Evolutionary conservation across 805 yeast species (phyloP).

Genomic region (Nakazawaea wyomingensis): DNA sequence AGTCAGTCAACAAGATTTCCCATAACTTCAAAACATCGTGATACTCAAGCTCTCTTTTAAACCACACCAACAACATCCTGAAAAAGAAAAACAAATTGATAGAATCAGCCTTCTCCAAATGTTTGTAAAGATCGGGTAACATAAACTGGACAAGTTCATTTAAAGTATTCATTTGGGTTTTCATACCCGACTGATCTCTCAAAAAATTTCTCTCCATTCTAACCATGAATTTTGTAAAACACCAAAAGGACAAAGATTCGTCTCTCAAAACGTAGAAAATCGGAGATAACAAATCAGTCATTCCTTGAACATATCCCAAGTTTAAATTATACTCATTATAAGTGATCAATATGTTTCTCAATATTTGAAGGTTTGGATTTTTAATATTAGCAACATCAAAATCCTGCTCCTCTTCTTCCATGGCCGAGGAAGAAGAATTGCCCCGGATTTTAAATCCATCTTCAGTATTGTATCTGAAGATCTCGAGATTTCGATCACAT

Average conservation of each 20-base stretch:
- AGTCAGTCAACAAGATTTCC: slow-evolving; percentile 92
- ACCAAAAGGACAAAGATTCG: slow-evolving; percentile 82
- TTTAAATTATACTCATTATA: slow-evolving; percentile 80
- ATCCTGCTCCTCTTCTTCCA: slow-evolving; percentile 28
- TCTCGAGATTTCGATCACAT: slow-evolving; percentile 73
- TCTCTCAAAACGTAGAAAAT: slow-evolving; percentile 62
- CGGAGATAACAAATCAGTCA: slow-evolving; percentile 91
- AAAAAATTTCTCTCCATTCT: slow-evolving; percentile 92
- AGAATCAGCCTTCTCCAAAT: slow-evolving; percentile 82
- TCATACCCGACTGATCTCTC: slow-evolving; percentile 91
- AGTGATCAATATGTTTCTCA: slow-evolving; percentile 78
- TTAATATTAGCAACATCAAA: slow-evolving; percentile 56
- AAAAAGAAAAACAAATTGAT: slow-evolving; percentile 90
- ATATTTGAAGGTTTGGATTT: slow-evolving; percentile 67
- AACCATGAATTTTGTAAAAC: slow-evolving; percentile 83
- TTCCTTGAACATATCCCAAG: slow-evolving; percentile 95
- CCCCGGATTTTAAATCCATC: slow-evolving; percentile 26
- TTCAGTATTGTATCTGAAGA: slow-evolving; percentile 41
- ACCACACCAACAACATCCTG: slow-evolving; percentile 94
- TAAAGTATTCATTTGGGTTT: slow-evolving; percentile 75
- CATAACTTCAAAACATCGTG: slow-evolving; percentile 74
- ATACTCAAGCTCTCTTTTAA: slow-evolving; percentile 83
- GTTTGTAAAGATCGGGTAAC: slow-evolving; percentile 80
- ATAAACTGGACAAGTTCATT: slow-evolving; percentile 85
- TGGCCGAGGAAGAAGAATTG: slow-evolving; percentile 32